Conservation (phyloP, 1,284 basidiomycete species). For the Ustilago tritici region DNA sequence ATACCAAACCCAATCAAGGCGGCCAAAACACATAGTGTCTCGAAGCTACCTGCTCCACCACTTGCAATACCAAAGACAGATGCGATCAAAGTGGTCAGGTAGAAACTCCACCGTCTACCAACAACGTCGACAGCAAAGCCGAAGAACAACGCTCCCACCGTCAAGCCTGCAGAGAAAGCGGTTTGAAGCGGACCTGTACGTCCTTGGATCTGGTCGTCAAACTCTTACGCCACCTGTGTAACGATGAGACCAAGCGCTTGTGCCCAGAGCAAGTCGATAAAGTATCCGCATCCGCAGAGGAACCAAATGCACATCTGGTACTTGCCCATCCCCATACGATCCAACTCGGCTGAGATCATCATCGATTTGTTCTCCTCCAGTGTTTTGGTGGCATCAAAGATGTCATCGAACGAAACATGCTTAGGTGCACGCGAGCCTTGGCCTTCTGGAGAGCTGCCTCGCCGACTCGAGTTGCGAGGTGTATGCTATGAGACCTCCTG, state of each 20-base stretch:
- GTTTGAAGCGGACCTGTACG: conserved; percentile 54
- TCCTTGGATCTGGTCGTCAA: conserved; percentile 38
- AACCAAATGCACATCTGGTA: conserved; percentile 63
- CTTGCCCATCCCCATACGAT: conserved; percentile 60
- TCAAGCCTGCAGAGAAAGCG: conserved; percentile 60
- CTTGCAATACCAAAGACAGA: conserved; percentile 59
- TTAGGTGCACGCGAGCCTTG: conserved; percentile 9
- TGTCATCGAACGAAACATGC: conserved; percentile 39
- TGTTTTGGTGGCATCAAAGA: conserved; percentile 56
- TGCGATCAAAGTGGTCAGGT: conserved; percentile 60
- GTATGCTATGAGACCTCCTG: background rate
- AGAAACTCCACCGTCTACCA: conserved; percentile 62
- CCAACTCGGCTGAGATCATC: conserved; percentile 57
- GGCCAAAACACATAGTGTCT: conserved; percentile 51
- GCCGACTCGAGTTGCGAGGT: background rate
- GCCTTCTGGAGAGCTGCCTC: background rate
- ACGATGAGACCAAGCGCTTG: conserved; percentile 61
- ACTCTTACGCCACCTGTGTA: conserved; percentile 53
- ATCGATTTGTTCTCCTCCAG: conserved; percentile 58
- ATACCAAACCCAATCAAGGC: conserved; percentile 62
- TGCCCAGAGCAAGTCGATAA: conserved; percentile 66
- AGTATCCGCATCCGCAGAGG: conserved; percentile 63
- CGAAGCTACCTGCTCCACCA: conserved; percentile 55
- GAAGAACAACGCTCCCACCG: conserved; percentile 64
- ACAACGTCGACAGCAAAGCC: conserved; percentile 64